Conservation (phyloP, 1,284 basidiomycete species). For the Austroboletus rostrupii region DNA sequence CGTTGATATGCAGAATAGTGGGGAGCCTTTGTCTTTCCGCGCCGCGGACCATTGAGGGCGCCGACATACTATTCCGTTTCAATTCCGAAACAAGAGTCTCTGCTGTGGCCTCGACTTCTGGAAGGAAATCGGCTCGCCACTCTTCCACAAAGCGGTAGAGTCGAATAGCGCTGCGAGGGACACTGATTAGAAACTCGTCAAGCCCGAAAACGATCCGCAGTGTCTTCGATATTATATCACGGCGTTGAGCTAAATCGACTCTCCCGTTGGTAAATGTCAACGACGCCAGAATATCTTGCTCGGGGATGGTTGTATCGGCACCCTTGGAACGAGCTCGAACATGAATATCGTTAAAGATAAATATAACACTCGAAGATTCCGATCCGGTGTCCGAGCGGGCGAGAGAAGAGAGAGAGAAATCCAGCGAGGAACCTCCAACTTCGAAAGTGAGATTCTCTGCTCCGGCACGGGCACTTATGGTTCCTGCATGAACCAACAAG, state of each 20-base stretch:
- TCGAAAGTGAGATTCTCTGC: constrained; percentile 47
- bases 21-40: constrained; percentile 20
- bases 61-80: constrained; percentile 31
- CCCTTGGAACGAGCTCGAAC: constrained; percentile 53
- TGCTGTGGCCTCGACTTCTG: constrained; percentile 63
- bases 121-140: constrained; percentile 75
- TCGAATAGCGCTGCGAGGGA: constrained; percentile 76
- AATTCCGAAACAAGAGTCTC: constrained; percentile 64
- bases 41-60: constrained; percentile 22
- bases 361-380: constrained; percentile 45
- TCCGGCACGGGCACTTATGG: constrained; percentile 52
- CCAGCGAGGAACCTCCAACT: constrained; percentile 39
- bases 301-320: constrained; percentile 36
- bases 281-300: constrained; percentile 58
- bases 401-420: constrained; percentile 38
- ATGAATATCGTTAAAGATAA: constrained; percentile 46
- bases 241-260: constrained; percentile 42
- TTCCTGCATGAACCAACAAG: constrained; percentile 35
- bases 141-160: constrained; percentile 74
- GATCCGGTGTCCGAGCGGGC: constrained; percentile 34
- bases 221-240: constrained; percentile 38
- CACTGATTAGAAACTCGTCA: constrained; percentile 47
- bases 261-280: constrained; percentile 45
- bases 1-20: constrained; percentile 45
- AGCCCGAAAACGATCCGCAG: constrained; percentile 44